Evolutionary conservation across 495 filamentous ascomycete genomes (phyloP), one percentile per base, ranked within the genome.

Genomic region (Tuber brumale): DNA sequence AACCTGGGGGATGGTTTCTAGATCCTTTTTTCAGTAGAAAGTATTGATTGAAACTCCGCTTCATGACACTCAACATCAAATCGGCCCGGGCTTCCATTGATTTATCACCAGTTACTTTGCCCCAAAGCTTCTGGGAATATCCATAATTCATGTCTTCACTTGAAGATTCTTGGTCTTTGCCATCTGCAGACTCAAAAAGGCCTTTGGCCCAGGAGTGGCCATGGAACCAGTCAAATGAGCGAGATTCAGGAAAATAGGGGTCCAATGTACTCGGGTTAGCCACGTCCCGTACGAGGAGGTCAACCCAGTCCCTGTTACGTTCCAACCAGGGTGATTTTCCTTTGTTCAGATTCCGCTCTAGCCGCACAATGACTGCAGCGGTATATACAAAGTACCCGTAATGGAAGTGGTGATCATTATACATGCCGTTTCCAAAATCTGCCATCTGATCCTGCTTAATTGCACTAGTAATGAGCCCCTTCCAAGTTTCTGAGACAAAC

Each of bases 121-220:
- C 95, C 96, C 95, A 99, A 90, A 98, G 92, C 85, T 97, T 97
- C 78, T 97, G 85, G 0, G 92, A 92, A 81, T 97, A 97, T 2
- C 92, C 89, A 77, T 92, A 93, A 87, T 94, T 91, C 61, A 92
- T 88, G 84, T 99, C 95, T 85, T 99, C 95, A 10, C 92, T 95
- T 57, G 91, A 91, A 27, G 91, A 94, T 83, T 99, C 95, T 82
- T 97, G 87, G 81, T 99, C 92, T 84, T 97, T 97, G 78, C 94
- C 92, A 82, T 99, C 96, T 51, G 85, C 88, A n/a, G 91, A 91
- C 78, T 94, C 93, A 83, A 92, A 97, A n/a, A 99, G 87, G 10
- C 95, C 95, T 79, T 97, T 93, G 2, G 95, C 96, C 92, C 95
- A 99, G 16, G 92, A 94, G 87, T 99, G 95, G 9, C 95, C 95